Conservation (phyloP, 2,329 filamentous ascomycete genomes). For the Microthyrium microscopicum region DNA sequence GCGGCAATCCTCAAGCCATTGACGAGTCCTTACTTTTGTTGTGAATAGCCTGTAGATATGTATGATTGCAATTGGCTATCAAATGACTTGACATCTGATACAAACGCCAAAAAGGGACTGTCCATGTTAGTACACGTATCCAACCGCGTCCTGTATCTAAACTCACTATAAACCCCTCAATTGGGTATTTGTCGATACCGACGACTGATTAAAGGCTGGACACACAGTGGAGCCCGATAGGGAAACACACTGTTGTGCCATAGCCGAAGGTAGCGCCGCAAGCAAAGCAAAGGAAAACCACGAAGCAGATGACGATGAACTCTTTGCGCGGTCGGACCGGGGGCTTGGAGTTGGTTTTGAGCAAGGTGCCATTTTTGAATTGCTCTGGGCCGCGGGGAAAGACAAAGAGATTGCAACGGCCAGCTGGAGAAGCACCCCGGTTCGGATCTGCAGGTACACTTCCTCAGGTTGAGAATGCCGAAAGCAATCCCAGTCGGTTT, state of each 20-base stretch:
- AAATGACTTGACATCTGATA: constrained; percentile 60
- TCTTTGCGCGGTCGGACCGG: too few relatives aligned
- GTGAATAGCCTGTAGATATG: constrained; percentile 57
- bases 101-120: constrained; percentile 73
- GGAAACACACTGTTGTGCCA: constrained; percentile 49
- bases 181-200: constrained; percentile 46
- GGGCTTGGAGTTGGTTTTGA: too few relatives aligned
- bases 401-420: too few relatives aligned
- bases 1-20: constrained; percentile 7
- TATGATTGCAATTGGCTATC: constrained; percentile 59
- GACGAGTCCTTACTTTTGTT: constrained; percentile 47
- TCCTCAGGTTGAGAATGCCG: too few relatives aligned
- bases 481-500: too few relatives aligned
- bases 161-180: constrained; percentile 47
- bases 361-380: too few relatives aligned
- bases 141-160: constrained; percentile 11
- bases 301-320: too few relatives aligned
- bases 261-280: too few relatives aligned
- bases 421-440: too few relatives aligned
- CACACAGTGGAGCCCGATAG: constrained; percentile 54
- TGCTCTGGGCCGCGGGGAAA: too few relatives aligned
- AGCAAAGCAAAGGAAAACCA: too few relatives aligned
- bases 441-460: too few relatives aligned
- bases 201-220: constrained; percentile 54
- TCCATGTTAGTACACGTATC: constrained; percentile 6